These are phyloP conservation scores for Calocera viscosa DNA, from an alignment of 768 basidiomycete species.

Conservation along the genomic window DNA sequence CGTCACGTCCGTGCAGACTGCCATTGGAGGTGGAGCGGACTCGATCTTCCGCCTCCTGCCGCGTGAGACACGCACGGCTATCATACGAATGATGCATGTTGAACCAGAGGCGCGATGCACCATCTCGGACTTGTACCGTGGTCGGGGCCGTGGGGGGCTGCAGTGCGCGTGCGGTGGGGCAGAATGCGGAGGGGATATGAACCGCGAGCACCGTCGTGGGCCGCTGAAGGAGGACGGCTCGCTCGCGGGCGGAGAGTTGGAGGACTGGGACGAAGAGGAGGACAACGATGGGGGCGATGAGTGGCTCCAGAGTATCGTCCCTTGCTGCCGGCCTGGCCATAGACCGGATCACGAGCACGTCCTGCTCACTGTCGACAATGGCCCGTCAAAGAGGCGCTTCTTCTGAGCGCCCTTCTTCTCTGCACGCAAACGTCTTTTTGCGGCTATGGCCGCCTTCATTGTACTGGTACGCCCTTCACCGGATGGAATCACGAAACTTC, in stretches of 20 bases:
- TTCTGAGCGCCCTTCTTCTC: slow-evolving; percentile 34
- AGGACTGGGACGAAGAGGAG: slow-evolving; percentile 51
- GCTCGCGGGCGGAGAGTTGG: slow-evolving; percentile 40
- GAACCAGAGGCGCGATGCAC: slow-evolving; percentile 85
- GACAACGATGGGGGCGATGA: slow-evolving; percentile 56
- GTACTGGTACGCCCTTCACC: background rate
- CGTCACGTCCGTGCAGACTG: slow-evolving; percentile 40
- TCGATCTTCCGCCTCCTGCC: slow-evolving; percentile 94
- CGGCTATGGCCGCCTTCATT: background rate
- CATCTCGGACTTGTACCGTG: slow-evolving; percentile 78
- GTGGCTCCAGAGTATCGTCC: slow-evolving; percentile 66
- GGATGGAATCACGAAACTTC: background rate
- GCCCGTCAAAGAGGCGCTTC: slow-evolving; percentile 57
- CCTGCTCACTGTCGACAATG: slow-evolving; percentile 63
- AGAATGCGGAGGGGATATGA: slow-evolving; percentile 31
- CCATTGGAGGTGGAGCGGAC: slow-evolving; percentile 63
- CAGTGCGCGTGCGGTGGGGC: slow-evolving; percentile 61
- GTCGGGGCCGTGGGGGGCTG: slow-evolving; percentile 60
- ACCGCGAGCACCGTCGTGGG: slow-evolving; percentile 16
- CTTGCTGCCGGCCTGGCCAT: slow-evolving; percentile 41
- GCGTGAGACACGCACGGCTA: slow-evolving; percentile 75
- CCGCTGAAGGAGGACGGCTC: slow-evolving; percentile 17
- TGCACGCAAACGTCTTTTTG: background rate
- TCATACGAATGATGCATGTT: slow-evolving; percentile 87
- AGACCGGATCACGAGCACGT: slow-evolving; percentile 52